Conservation (phyloP, 1,139 yeast genomes). For the Suhomyces yuchorum region DNA sequence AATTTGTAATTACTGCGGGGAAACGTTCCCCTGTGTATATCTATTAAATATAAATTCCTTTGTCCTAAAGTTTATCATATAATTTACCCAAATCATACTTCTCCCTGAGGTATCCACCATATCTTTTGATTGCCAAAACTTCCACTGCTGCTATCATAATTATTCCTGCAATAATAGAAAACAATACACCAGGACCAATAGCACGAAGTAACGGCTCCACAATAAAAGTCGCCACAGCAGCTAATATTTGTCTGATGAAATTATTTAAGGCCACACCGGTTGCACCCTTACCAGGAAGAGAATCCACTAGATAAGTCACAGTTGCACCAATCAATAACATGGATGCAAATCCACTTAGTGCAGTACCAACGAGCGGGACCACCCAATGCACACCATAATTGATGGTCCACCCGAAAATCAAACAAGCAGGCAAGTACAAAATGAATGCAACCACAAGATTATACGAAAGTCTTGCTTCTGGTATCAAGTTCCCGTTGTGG, state of each 20-base stretch:
- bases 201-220: conserved; percentile 66
- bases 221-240: conserved; percentile 75
- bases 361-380: conserved; percentile 75
- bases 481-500: conserved; percentile 65
- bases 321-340: conserved; percentile 85
- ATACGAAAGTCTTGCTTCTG: conserved; percentile 80
- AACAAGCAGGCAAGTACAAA: conserved; percentile 62
- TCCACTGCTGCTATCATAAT: conserved; percentile 47
- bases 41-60: neutral
- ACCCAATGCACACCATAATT: conserved; percentile 71
- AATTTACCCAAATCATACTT: conserved; percentile 60
- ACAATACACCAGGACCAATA: conserved; percentile 72
- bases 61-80: conserved; percentile 44
- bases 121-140: conserved; percentile 53
- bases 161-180: conserved; percentile 64
- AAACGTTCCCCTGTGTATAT: neutral
- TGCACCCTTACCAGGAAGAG: conserved; percentile 86
- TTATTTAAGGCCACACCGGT: conserved; percentile 87
- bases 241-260: conserved; percentile 69
- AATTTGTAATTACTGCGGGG: no score
- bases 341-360: conserved; percentile 77
- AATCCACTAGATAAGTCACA: conserved; percentile 79
- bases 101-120: conserved; percentile 67
- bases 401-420: conserved; percentile 83
- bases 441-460: conserved; percentile 68